Base-by-base conservation (phyloP, 805 yeast genomes). In the Zygosaccharomyces lentus region DNA sequence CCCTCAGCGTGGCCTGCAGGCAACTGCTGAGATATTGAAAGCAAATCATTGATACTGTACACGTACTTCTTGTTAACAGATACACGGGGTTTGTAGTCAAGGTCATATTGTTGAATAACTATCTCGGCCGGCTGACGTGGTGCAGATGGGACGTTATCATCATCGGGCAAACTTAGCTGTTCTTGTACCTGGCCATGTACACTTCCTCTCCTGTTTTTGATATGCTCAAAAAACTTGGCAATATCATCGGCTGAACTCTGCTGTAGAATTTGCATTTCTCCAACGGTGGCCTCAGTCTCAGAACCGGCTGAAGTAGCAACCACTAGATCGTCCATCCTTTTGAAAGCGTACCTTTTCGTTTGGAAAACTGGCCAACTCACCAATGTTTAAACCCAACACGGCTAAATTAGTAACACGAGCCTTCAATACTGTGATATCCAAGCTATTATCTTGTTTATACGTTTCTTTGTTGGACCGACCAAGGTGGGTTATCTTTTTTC, bases 1-100 rank as follows among this genome's bases (percentile, higher is more conserved):
- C 61, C 56, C 12, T 58, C 57, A 16, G 70, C 48, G 26, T 73
- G 58, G 29, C 55, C 58, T n/a, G 62, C 58, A 6, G 66, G 60
- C 1, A 61, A 35, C 43, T 59, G 39, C 17, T 52, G 49, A 8
- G 53, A 49, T 4, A 53, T 42, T 7, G 48, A 41, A 19, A 57
- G 16, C 27, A 64, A 45, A 46, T 64, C 68, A 35, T 62, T 56
- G 27, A 62, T 57, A 34, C 61, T 56, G 51, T 64, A 64, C 3
- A 54, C 43, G 37, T 52, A 48, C 30, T 40, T 39, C 37, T 58
- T 61, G 15, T 45, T 38, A 6, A 41, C 31, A 13, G 36, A 34
- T 7, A 32, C 29, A 2, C 41, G 38, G 23, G 54, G 61, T 46
- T 60, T 60, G 41, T 52, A 60, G 45, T 58, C 55, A 2, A 46